A percentile compares a stretch with the other conserved stretches of the same genome.
phyloP scores from a whole-genome alignment of 495 filamentous ascomycete genomes.

The Rostrohypoxylon terebratum region DNA sequence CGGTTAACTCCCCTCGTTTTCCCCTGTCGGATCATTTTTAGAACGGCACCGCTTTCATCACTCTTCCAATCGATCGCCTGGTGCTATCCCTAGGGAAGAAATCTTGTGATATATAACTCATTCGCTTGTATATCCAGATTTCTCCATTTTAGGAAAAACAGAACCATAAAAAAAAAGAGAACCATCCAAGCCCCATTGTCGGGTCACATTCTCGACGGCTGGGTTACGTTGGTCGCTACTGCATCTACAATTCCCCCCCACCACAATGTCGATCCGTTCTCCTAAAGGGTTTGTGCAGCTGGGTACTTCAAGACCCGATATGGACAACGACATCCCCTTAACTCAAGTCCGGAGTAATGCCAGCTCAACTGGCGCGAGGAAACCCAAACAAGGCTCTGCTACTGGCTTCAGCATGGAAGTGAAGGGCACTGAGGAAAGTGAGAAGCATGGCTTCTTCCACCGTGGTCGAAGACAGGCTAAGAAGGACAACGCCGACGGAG shows the following conservation, averaged over 20 bases:
- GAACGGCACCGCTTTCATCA: slow-evolving; percentile 18
- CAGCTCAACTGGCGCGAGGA: slow-evolving; percentile 63
- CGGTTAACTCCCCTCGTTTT: slow-evolving; percentile 13
- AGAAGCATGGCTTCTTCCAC: slow-evolving; percentile 67
- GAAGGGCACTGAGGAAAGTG: slow-evolving; percentile 48
- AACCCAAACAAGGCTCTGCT: slow-evolving; percentile 55
- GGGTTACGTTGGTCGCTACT: slow-evolving; percentile 15
- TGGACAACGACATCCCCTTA: slow-evolving; percentile 64
- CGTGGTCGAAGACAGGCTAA: slow-evolving; percentile 67
- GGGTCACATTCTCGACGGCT: slow-evolving; percentile 24
- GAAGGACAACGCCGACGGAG: slow-evolving; percentile 60
- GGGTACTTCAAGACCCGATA: slow-evolving; percentile 37
- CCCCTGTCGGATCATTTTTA: slow-evolving; percentile 8
- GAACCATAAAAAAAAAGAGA: neutral
- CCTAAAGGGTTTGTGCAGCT: slow-evolving; percentile 49
- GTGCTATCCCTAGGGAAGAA: slow-evolving; percentile 38
- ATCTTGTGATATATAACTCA: slow-evolving; percentile 23
- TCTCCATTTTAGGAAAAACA: slow-evolving; percentile 28
- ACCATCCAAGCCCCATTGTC: slow-evolving; percentile 15
- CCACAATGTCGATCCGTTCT: slow-evolving; percentile 46
- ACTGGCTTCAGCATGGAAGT: slow-evolving; percentile 44
- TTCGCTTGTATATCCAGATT: slow-evolving; percentile 30
- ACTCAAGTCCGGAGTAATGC: slow-evolving; percentile 61
- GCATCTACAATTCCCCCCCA: slow-evolving; percentile 20
- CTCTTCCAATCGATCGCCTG: slow-evolving; percentile 40